phyloP scores from a whole-genome alignment of 2,329 filamentous ascomycete genomes.

The Penicillium oxalicum region DNA sequence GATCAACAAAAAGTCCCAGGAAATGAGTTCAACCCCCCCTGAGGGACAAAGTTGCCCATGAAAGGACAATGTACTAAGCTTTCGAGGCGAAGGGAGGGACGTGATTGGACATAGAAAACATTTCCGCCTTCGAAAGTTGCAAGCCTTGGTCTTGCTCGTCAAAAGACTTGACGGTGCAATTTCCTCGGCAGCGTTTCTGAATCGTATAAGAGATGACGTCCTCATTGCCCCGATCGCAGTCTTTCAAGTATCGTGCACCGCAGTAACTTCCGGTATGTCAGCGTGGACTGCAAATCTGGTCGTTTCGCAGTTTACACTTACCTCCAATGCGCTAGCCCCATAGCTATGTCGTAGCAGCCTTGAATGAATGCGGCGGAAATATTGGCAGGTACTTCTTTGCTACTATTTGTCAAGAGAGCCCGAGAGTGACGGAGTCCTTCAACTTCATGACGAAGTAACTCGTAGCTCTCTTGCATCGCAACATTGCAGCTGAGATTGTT shows the following conservation, averaged over 20 bases:
- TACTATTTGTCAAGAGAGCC: not conserved
- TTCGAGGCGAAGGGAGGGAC: no score
- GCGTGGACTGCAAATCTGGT: not conserved
- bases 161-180: not conserved
- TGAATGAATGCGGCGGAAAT: not conserved
- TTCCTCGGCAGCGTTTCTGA: not conserved
- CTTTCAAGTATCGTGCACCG: not conserved
- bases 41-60: no score
- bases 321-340: conserved; percentile 1
- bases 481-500: not conserved
- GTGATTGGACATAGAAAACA: no score
- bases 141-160: no score
- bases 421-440: not conserved
- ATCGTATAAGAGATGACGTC: not conserved
- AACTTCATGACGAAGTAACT: not conserved
- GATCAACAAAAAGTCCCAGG: no score
- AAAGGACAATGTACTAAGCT: no score
- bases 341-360: not conserved
- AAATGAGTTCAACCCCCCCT: no score
- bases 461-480: not conserved
- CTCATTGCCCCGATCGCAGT: not conserved
- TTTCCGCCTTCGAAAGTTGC: not conserved
- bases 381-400: not conserved
- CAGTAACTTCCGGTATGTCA: not conserved
- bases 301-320: not conserved